Conservation (phyloP, 495 filamentous ascomycete species). For the Lasiosphaeria hispida region DNA sequence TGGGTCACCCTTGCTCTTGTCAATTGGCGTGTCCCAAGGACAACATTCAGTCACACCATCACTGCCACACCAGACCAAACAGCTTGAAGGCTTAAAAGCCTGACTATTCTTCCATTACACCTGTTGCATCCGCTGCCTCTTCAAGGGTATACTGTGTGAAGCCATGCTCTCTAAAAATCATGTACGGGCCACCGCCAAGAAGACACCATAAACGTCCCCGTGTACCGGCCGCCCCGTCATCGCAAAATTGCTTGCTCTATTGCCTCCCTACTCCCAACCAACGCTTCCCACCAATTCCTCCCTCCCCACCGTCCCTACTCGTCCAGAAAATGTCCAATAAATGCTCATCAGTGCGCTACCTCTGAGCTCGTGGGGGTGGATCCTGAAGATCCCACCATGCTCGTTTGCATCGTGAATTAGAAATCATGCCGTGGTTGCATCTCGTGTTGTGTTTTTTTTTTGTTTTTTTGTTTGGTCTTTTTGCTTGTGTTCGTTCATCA, state of each 20-base stretch:
- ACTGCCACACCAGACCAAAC: not conserved
- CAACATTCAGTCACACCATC: not conserved
- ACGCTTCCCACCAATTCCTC: not conserved
- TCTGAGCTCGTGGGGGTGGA: slow-evolving; percentile 6
- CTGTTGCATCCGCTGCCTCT: slow-evolving; percentile 11
- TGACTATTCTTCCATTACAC: slow-evolving; percentile 9
- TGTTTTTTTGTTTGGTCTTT: slow-evolving; percentile 2
- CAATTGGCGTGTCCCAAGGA: no score
- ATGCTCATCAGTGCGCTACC: slow-evolving; percentile 10
- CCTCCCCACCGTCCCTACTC: not conserved
- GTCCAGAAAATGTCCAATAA: not conserved
- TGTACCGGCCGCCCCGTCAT: not conserved
- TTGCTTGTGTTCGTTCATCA: not conserved
- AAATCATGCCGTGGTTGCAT: slow-evolving; percentile 8
- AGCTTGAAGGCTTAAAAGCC: not conserved
- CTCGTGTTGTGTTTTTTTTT: slow-evolving; percentile 4
- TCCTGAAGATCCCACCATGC: slow-evolving; percentile 10
- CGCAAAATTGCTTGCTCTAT: not conserved
- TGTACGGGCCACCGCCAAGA: slow-evolving; percentile 2
- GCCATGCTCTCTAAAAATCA: slow-evolving; percentile 14
- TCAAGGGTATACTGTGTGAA: slow-evolving; percentile 16
- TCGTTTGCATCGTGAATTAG: slow-evolving; percentile 20
- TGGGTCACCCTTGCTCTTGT: no score
- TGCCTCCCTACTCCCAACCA: not conserved
- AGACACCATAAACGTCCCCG: not conserved